These are phyloP conservation scores for Penicillium sclerotigenum DNA, from an alignment of 2,329 filamentous ascomycete species.

Conservation along the genomic window DNA sequence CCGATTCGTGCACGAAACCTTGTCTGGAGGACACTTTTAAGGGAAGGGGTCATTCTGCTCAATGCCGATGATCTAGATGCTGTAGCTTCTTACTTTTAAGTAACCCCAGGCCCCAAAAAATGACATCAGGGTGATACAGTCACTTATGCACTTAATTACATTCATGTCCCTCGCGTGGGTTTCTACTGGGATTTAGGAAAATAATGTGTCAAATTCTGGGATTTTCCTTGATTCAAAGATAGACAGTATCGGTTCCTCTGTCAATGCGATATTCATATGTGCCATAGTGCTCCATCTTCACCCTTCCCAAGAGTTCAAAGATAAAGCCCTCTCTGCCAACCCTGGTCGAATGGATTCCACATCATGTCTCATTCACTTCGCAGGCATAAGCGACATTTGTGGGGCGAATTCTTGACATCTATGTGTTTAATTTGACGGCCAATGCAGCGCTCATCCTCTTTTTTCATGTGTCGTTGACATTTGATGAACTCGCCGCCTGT, in stretches of 20 bases:
- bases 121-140: neutral
- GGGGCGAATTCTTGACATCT: constrained; percentile 11
- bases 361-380: constrained; percentile 4
- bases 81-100: constrained; percentile 40
- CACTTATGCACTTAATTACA: neutral
- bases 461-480: constrained; percentile 9
- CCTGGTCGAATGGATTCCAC: neutral
- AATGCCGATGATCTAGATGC: constrained; percentile 63
- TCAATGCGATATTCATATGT: neutral
- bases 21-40: constrained; percentile 56
- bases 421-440: constrained; percentile 6
- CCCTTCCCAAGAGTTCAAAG: neutral
- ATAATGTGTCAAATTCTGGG: too few relatives aligned
- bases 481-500: constrained; percentile 18
- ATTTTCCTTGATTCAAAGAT: neutral
- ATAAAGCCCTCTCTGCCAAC: neutral
- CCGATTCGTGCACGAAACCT: constrained; percentile 58
- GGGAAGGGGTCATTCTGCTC: constrained; percentile 59
- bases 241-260: neutral
- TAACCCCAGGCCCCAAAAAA: neutral
- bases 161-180: neutral
- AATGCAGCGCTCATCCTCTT: constrained; percentile 15
- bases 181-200: neutral
- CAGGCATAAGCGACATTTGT: constrained; percentile 15
- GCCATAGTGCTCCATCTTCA: neutral